Base-by-base conservation (phyloP, 2,329 filamentous ascomycete genomes). In the Didymella sp. region DNA sequence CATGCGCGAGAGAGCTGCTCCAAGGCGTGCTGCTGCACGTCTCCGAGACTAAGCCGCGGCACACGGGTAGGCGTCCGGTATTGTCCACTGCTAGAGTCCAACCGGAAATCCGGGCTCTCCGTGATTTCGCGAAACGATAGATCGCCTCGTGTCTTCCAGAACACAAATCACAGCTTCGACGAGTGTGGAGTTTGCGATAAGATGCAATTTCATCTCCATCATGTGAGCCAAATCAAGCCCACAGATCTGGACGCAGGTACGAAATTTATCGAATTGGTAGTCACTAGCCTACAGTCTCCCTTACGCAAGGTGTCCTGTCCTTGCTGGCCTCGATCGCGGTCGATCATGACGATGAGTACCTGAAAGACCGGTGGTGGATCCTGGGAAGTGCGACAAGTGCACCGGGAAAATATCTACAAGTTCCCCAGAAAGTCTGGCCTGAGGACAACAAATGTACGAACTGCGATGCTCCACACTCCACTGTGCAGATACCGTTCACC, bases 41-140 rank as follows among this genome's bases (percentile, higher is more conserved):
- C 48, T 52, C 54, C 54, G 54, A 57, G 22, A 42, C 54, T 57
- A 57, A 38, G 54, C 54, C 54, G 54, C 54, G 54, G 54, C 54
- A 57, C 48, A 44, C 48, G 54, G 54, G 48, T 52, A 49, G 11
- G 19, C 38, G 43, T 49, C 54, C 54, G 54, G 48, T 40, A 48
- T 52, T 40, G 54, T 49, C 54, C 49, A 52, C 49, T 24, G 42
- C 37, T 33, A 49, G 19, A 57, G 38, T 48, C 54, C 43, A 57
- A 52, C 54, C 49, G 48, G 43, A 44, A 27, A 48, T 31, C 49
- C 48, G 43, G 54, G 44, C 54, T 49, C 54, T 57, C 48, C 54
- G 48, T 57, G 54, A 49, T 52, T 57, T 57, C 54, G 48, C 54
- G 54, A 57, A 57, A 57, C 54, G 38, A 57, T 57, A 57, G 54